Evolutionary conservation across 495 filamentous ascomycete genomes (phyloP), one percentile per base, ranked within the genome.

Genomic region (Annulohypoxylon nitens): DNA sequence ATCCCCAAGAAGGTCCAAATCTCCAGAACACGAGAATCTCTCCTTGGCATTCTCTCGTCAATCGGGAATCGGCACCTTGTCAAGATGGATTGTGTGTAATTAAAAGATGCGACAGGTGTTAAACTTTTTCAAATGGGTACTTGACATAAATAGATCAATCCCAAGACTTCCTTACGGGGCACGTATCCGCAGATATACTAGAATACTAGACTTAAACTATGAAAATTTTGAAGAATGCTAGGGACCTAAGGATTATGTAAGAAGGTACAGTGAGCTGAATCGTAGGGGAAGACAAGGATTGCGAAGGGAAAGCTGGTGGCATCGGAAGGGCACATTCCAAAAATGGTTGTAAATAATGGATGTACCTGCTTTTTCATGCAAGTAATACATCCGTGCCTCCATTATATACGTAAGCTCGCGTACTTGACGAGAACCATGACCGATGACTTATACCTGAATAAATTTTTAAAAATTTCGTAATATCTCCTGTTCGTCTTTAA

Each of bases 1-100:
- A n/a, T 3, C 23, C 36, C 37, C 30, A 39, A 37, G 1, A 47
- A 61, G 34, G 45, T 61, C 64, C 61, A 51, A 72, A 71, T 67
- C 58, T 72, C 69, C n/a, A 72, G 63, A 72, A 72, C 58, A 72
- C 69, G 69, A 72, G 63, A n/a, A 34, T 18, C 4, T 36, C n/a
- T 5, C 14, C 69, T 72, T 72, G 69, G 69, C 64, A 63, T 58
- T 55, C 20, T 72, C 51, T 61, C 45, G 57, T 61, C 48, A 48
- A 54, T 70, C 61, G 68, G 68, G 34, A 59, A 61, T 54, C 62
- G 69, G 45, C 69, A 62, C 30, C 47, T 41, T 45, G 65, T 12
- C 33, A 68, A 51, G 54, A 30, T 45, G 41, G 41, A 53, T 37
- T 23, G 39, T 20, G 45, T 47, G 26, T 47, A 54, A 54, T 54